Percentiles rank a stretch among this genome's conserved stretches.
phyloP scores from a whole-genome alignment of 129 eudicot genomes.

The Chrysanthemum makinoi region DNA sequence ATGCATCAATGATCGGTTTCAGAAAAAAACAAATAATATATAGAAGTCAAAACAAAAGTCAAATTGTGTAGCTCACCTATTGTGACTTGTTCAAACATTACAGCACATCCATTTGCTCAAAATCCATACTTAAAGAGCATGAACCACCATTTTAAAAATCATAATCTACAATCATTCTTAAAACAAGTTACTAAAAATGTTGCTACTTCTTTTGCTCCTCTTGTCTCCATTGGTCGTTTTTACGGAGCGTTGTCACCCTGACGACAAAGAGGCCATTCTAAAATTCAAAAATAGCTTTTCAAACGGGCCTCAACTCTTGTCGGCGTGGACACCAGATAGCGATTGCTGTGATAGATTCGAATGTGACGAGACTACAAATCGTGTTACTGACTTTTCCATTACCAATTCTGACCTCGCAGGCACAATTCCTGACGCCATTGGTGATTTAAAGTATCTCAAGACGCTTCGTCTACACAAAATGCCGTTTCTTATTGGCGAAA shows the following conservation, averaged over 20 bases:
- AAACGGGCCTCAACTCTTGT: constrained; percentile 35
- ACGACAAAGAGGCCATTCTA: constrained; percentile 45
- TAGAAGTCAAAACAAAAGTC: constrained; percentile 9
- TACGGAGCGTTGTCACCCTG: constrained; percentile 42
- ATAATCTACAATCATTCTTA: background rate
- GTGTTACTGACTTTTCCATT: constrained; percentile 37
- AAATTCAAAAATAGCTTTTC: constrained; percentile 45
- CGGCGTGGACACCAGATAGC: constrained; percentile 30
- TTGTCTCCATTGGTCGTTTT: constrained; percentile 7
- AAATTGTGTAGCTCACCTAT: constrained; percentile 21
- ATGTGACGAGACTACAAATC: constrained; percentile 39
- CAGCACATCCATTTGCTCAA: constrained; percentile 11
- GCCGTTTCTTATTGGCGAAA: constrained; percentile 45
- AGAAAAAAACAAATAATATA: background rate
- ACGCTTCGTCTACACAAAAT: constrained; percentile 45
- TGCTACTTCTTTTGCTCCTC: constrained; percentile 28
- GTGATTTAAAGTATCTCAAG: constrained; percentile 39
- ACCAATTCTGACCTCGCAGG: constrained; percentile 34
- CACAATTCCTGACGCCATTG: constrained; percentile 39
- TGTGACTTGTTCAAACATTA: constrained; percentile 12
- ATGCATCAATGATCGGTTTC: background rate
- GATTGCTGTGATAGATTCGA: constrained; percentile 46
- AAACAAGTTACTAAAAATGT: constrained; percentile 14
- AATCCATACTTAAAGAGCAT: constrained; percentile 13
- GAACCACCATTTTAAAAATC: background rate